Evolutionary conservation across 306 rosid species (phyloP).

Genomic region (apple (Malus domestica)): DNA sequence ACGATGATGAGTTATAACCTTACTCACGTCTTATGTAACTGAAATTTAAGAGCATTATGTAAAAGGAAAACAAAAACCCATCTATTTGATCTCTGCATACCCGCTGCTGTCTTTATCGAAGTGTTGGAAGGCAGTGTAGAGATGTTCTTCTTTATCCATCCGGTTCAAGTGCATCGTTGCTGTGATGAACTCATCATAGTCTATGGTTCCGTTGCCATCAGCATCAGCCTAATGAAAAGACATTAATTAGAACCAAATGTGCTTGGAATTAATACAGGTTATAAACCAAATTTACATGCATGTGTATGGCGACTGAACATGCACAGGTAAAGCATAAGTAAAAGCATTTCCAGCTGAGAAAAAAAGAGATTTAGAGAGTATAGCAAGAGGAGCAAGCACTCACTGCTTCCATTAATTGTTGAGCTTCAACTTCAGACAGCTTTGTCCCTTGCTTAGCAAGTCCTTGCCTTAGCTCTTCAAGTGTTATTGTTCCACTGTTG

Average conservation of each 20-base stretch:
- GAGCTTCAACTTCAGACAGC: constrained; percentile 71
- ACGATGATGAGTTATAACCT: background rate
- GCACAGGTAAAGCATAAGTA: too few relatives aligned
- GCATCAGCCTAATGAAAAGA: constrained; percentile 53
- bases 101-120: constrained; percentile 96
- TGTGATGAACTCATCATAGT: constrained; percentile 92
- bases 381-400: background rate
- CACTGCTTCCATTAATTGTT: constrained; percentile 95
- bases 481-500: constrained; percentile 91
- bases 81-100: constrained; percentile 24
- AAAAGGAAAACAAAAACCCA: background rate
- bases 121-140: constrained; percentile 93
- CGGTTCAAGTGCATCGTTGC: constrained; percentile 97
- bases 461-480: constrained; percentile 95
- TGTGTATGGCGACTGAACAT: too few relatives aligned
- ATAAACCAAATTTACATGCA: too few relatives aligned
- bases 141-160: constrained; percentile 90
- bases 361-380: background rate
- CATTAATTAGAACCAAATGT: background rate
- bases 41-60: background rate
- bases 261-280: background rate
- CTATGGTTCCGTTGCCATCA: constrained; percentile 93
- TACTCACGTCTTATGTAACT: background rate
- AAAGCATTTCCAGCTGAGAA: too few relatives aligned
- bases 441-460: constrained; percentile 93